Base-by-base conservation (phyloP, 768 basidiomycete genomes). In the Cystobasidium onofrii region DNA sequence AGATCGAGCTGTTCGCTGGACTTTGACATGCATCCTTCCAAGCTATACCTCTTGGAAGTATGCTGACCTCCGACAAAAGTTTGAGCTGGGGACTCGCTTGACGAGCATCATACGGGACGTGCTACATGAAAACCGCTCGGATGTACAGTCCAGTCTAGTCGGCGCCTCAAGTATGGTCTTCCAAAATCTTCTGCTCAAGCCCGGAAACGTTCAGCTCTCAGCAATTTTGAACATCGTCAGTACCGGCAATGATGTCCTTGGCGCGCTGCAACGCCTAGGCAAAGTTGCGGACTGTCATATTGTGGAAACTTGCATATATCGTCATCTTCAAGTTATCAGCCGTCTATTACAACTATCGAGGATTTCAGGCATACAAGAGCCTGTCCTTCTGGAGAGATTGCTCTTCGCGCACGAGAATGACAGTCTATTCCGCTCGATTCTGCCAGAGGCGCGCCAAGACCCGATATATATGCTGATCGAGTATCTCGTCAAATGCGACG, bases 151-250 rank as follows among this genome's bases (percentile, higher is more conserved):
- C 57, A 60, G 27, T 60, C 23, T 60, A 12, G 29, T 15, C 13
- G 23, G n/a, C 12, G 34, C 63, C 7, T 12, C 15, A 3, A 64
- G 23, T 18, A 78, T 81, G 44, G 84, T 93, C 50, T 84, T 86
- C 1, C 90, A 92, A 73, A 84, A 86, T 0, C 84, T 95, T 63
- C 83, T 96, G 18, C 85, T 85, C 80, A 87, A 88, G 75, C 88
- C 90, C 0, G 88, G 89, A 6, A 87, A 87, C 1, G 88, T 90
- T 0, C 89, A 89, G 0, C 88, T 95, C 76, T 88, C 87, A 73
- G 92, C 93, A 0, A 83, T 95, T 34, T 85, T 93, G 61, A 85
- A 88, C 0, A 84, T 87, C 36, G 84, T 96, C 73, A 85, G 87
- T 13, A 83, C 86, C 0, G 88, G 87, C 15, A 83, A 84, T 10